A percentile compares a stretch with the other conserved stretches of the same genome.
These are phyloP conservation scores for Prosopis cineraria DNA, from an alignment of 306 rosid species.

Conservation along the genomic window DNA sequence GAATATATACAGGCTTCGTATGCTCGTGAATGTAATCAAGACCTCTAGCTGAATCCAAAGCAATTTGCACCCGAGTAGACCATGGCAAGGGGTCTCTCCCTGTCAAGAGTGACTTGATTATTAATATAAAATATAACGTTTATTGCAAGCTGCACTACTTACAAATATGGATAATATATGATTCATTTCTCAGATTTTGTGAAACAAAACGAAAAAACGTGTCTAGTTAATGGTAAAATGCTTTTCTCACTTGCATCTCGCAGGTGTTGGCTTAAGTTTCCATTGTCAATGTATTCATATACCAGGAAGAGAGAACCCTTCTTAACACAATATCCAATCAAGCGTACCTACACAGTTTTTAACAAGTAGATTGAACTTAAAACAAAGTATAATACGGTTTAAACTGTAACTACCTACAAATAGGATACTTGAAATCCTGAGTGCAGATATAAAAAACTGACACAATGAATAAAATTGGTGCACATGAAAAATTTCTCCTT, in stretches of 20 bases:
- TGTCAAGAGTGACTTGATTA: conserved; percentile 33
- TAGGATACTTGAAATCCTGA: not conserved
- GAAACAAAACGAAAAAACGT: no score
- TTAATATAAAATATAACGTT: not conserved
- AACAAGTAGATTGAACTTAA: not conserved
- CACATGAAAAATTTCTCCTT: not conserved
- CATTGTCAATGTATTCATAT: conserved; percentile 9
- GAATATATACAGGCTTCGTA: conserved; percentile 93
- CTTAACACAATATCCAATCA: conserved; percentile 82
- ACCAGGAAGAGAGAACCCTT: conserved; percentile 81
- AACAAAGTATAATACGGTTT: not conserved
- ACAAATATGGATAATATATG: not conserved
- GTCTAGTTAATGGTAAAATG: not conserved
- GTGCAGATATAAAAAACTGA: not conserved
- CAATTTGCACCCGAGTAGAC: conserved; percentile 89
- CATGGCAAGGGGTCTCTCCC: conserved; percentile 78
- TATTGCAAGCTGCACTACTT: not conserved
- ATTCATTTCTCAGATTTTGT: no score
- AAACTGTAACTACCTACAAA: not conserved
- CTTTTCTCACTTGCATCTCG: conserved; percentile 54
- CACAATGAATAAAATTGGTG: not conserved
- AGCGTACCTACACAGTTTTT: conserved; percentile 69
- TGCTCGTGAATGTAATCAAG: conserved; percentile 98
- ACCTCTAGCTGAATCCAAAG: conserved; percentile 47
- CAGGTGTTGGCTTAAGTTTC: conserved; percentile 3